phyloP scores from a whole-genome alignment of 495 filamentous ascomycete genomes.

The Neurospora sp. region DNA sequence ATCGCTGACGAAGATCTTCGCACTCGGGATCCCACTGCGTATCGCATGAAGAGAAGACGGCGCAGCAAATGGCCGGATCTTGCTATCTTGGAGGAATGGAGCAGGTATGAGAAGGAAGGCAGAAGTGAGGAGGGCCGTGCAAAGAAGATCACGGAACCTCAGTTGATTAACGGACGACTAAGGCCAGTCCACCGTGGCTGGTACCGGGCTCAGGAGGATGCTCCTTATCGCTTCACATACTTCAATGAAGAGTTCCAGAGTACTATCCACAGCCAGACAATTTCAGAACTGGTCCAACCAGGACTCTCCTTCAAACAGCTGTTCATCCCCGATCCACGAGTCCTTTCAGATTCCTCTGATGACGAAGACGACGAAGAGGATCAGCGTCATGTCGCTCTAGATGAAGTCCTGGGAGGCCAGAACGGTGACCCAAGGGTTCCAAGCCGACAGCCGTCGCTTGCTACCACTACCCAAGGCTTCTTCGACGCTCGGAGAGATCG shows the following conservation, averaged over 20 bases:
- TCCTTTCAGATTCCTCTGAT: conserved; percentile 46
- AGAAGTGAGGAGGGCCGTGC: conserved; percentile 75
- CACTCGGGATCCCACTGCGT: conserved; percentile 16
- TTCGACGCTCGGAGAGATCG: conserved; percentile 12
- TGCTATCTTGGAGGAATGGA: conserved; percentile 80
- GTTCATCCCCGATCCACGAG: conserved; percentile 52
- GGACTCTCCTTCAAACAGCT: conserved; percentile 75
- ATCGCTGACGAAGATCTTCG: conserved; percentile 65
- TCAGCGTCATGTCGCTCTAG: conserved; percentile 13
- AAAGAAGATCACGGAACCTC: conserved; percentile 88
- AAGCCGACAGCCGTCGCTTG: conserved; percentile 25
- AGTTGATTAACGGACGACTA: conserved; percentile 79
- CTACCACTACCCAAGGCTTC: conserved; percentile 17
- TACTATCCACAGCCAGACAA: conserved; percentile 90
- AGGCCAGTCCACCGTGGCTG: conserved; percentile 61
- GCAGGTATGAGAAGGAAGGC: conserved; percentile 79
- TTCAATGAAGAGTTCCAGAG: conserved; percentile 94
- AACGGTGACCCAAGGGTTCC: conserved; percentile 20
- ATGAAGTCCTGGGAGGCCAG: conserved; percentile 15
- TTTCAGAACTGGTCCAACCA: conserved; percentile 81
- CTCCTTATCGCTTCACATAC: conserved; percentile 92
- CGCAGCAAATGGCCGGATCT: conserved; percentile 50
- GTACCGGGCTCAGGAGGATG: conserved; percentile 83
- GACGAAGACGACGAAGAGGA: conserved; percentile 48
- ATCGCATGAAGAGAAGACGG: conserved; percentile 41